A percentile compares a stretch with the other conserved stretches of the same genome.
phyloP scores from a whole-genome alignment of 352 stramenopile species.

The Blastocystis sp. region DNA sequence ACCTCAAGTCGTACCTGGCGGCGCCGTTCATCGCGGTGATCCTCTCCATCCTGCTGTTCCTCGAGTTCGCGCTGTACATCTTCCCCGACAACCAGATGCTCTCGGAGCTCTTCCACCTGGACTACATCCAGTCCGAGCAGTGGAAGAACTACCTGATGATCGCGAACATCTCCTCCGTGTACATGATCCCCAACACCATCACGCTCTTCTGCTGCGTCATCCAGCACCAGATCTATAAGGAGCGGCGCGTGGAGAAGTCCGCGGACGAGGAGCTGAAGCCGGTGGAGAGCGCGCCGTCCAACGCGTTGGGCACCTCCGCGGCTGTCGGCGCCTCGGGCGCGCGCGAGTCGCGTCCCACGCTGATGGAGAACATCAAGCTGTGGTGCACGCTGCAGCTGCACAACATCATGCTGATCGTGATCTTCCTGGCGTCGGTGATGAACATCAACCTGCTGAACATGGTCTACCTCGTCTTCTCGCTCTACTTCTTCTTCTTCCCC shows the following conservation, averaged over 20 bases:
- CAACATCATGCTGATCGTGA: conserved; percentile 60
- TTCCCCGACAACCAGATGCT: conserved; percentile 30
- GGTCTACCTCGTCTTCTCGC: conserved; percentile 51
- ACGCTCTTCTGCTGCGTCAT: conserved; percentile 57
- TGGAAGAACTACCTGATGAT: conserved; percentile 67
- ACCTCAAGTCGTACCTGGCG: conserved; percentile 57
- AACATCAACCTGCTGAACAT: conserved; percentile 52
- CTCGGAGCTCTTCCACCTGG: not conserved
- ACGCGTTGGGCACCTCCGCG: too few species aligned
- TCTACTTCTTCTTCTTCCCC: conserved; percentile 32
- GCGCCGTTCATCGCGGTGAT: conserved; percentile 41
- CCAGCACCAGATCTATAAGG: conserved; percentile 38
- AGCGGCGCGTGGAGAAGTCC: not conserved
- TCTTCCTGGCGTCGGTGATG: conserved; percentile 61
- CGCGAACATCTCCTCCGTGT: conserved; percentile 66
- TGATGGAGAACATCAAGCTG: not conserved
- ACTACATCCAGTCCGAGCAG: conserved; percentile 1
- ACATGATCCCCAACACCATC: conserved; percentile 70
- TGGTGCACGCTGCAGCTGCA: conserved; percentile 53
- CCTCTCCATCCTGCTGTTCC: conserved; percentile 41
- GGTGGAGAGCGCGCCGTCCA: not conserved
- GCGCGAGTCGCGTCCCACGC: not conserved
- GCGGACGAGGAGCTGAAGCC: not conserved
- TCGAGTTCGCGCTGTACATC: conserved; percentile 58
- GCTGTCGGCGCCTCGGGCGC: too few species aligned